Conservation (phyloP, 768 basidiomycete species). For the Tulasnella sp. region DNA sequence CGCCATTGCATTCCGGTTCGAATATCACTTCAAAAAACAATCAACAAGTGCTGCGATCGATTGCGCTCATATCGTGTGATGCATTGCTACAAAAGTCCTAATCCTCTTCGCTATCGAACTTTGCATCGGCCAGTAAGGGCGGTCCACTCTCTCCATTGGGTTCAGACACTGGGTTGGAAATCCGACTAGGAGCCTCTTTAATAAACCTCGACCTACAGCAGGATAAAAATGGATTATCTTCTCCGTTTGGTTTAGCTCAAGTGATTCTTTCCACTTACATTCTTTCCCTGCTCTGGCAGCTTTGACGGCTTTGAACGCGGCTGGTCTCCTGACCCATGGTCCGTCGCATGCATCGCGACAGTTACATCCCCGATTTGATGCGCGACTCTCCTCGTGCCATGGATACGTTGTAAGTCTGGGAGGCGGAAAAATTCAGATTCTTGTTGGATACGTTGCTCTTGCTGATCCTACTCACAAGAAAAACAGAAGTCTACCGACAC, state of each 20-base stretch:
- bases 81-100: too few relatives aligned
- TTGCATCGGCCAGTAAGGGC: not conserved
- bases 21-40: not conserved
- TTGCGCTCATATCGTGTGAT: not conserved
- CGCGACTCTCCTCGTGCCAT: not conserved
- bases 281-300: not conserved
- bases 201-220: not conserved
- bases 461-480: not conserved
- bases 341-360: not conserved
- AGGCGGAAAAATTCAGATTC: not conserved
- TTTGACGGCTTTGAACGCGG: not conserved
- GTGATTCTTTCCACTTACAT: not conserved
- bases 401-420: not conserved
- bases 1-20: too few relatives aligned
- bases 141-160: not conserved
- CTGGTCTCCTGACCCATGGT: not conserved
- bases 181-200: not conserved
- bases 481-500: not conserved
- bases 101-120: not conserved
- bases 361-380: not conserved
- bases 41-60: not conserved
- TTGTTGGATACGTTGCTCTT: too few relatives aligned
- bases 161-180: not conserved
- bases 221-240: not conserved
- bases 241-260: not conserved